Base-by-base conservation (phyloP, 495 filamentous ascomycete genomes). In the Chaetomidium leptoderma region DNA sequence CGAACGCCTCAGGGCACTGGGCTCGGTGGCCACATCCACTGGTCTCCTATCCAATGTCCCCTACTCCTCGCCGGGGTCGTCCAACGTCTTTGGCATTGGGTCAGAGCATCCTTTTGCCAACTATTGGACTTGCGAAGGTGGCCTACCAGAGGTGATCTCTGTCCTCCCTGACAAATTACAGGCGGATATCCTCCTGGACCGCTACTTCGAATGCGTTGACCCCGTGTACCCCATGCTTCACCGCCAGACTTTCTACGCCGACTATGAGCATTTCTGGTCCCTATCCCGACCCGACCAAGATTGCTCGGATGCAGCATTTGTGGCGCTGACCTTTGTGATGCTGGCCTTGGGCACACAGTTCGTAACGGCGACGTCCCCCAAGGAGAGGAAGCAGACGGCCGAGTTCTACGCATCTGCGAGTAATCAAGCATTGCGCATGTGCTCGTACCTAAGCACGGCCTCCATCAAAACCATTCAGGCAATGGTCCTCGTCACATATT, bases 381-480 rank as follows among this genome's bases (percentile, higher is more conserved):
- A 69, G 43, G 79, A 86, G 54, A 73, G 81, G 27, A 81, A 86
- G 60, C 82, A 86, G 65, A 86, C 85, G 2, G 84, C 86, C 47
- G 86, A 89, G 66, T 90, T 90, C 68, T 89, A 89, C 68, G 82
- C 83, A 39, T 87, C 84, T 11, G 86, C 86, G 1, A 81, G 83
- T 40, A 85, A 89, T 53, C 86, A 90, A 65, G 80, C 85, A 0
- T 68, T 90, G 30, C 76, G 84, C 1, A 77, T 89, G 65, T 82
- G 77, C 52, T 85, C 83, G 0, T 90, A 89, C 59, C 76, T 89
- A 5, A 87, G 83, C 58, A 80, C 79, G 27, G 82, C 85, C 6
- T 84, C 83, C 0, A 72, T 87, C 33, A 73, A 79, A n/a, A 82
- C 83, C 2, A 83, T 89, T 53, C 84, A 88, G 61, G 82, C 86